Conservation (phyloP, 208 protist genomes). For the Borovskyia barvae region DNA sequence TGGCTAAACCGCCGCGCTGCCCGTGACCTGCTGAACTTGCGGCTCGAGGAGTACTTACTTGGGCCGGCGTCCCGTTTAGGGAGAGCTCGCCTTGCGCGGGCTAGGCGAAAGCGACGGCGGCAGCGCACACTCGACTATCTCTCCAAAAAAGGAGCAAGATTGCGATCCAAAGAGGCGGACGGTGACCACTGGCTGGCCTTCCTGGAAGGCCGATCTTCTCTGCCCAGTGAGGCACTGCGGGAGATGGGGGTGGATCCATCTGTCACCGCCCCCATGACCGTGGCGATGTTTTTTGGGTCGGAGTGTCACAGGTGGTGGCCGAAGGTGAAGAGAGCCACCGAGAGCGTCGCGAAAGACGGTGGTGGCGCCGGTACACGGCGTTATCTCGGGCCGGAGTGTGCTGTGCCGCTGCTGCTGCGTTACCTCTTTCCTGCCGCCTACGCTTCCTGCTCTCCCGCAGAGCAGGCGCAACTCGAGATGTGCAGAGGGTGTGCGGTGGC, state of each 20-base stretch:
- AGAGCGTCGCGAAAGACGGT: background rate
- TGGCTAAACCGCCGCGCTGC: conserved; percentile 81
- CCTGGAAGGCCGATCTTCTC: conserved; percentile 23
- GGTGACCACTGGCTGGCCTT: conserved; percentile 44
- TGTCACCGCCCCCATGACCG: conserved; percentile 16
- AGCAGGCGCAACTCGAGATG: conserved; percentile 21
- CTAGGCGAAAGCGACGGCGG: conserved; percentile 27
- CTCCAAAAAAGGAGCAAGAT: conserved; percentile 33
- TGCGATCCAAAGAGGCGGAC: conserved; percentile 27
- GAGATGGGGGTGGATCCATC: conserved; percentile 9
- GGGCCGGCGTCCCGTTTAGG: conserved; percentile 55
- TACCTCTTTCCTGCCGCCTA: conserved; percentile 36
- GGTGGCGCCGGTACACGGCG: background rate
- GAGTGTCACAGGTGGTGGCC: conserved; percentile 77
- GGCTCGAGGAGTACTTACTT: conserved; percentile 69
- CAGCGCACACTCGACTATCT: conserved; percentile 20
- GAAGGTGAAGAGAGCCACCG: conserved; percentile 42
- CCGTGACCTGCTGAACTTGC: conserved; percentile 69
- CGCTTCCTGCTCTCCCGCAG: background rate
- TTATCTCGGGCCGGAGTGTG: no score
- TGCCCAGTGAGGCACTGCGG: conserved; percentile 12
- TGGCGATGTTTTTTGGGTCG: conserved; percentile 54
- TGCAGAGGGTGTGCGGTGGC: conserved; percentile 27
- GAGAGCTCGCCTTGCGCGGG: conserved; percentile 9
- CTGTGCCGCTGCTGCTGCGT: conserved; percentile 26